Evolutionary conservation across 805 yeast genomes (phyloP), one percentile per base, ranked within the genome.

Genomic region (Sugiyamaella boreocaroliniensis): DNA sequence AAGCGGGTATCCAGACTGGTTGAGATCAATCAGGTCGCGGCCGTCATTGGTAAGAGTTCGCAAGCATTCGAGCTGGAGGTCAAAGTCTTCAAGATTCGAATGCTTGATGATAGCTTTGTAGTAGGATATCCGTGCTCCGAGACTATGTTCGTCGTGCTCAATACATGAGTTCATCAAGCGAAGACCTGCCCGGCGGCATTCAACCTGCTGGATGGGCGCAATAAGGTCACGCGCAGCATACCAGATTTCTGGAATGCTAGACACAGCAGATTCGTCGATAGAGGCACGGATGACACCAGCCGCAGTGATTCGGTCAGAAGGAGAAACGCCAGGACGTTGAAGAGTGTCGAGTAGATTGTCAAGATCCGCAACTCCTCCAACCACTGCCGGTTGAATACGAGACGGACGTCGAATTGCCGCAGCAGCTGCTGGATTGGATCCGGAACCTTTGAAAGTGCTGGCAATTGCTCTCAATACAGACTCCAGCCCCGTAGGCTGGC

Each of bases 201-300:
- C 71, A 0, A 64, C 52, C 18, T 60, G 61, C n/a, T 64, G 65
- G 32, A 61, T 64, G 2, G 65, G 63, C 6, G 70, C 70, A 48
- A 86, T 73, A 64, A 83, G 67, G 48, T 76, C 79, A 54, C 78
- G 71, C 0, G 85, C 83, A 49, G 81, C 68, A 64, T 83, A 80
- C 96, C 96, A 88, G 1, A 87, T 73, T 56, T 85, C 89, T 0
- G 87, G 82, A 3, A 86, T 74, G 2, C 85, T 77, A 0, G 83
- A 73, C 2, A 81, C 75, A 2, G 82, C 71, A 48, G 74, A 75
- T 47, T 74, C 77, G 19, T 75, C 75, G 1, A 87, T 66, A 2
- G 80, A 71, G 1, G 74, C 74, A 6, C 77, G 68, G 43, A 88
- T 66, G 18, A 74, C 66, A 1, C 70, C 71, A 0, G 86, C 81